Percentiles rank a stretch among this genome's conserved stretches.
These are phyloP conservation scores for Hibiscus syriacus DNA, from an alignment of 345 rosid species.

Conservation along the genomic window DNA sequence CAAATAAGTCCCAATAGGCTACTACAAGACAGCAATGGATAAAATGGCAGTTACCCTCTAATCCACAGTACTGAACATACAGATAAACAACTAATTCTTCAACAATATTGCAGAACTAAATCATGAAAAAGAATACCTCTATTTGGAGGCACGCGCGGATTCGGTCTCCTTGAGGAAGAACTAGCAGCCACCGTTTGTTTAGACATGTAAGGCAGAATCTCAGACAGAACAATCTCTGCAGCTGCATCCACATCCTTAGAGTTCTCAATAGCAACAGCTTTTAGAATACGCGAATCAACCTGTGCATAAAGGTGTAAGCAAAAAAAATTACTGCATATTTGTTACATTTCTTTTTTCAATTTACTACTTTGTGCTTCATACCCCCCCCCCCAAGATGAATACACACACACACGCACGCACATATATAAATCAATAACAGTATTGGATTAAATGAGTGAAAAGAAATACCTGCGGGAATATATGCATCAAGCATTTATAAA, in stretches of 20 bases:
- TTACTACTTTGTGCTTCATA: too few species aligned
- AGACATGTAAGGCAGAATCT: constrained; percentile 54
- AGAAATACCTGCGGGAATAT: constrained; percentile 63
- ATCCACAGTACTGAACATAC: not conserved
- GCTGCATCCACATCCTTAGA: constrained; percentile 60
- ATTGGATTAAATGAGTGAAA: not conserved
- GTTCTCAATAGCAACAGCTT: constrained; percentile 88
- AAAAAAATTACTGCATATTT: not conserved
- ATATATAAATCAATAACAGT: not conserved
- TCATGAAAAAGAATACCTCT: constrained; percentile 28
- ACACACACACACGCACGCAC: not conserved
- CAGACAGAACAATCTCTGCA: constrained; percentile 61
- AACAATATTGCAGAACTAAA: not conserved
- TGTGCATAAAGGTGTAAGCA: not conserved
- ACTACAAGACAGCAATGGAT: too few species aligned
- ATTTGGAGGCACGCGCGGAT: constrained; percentile 1
- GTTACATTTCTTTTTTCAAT: too few species aligned
- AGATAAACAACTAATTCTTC: not conserved
- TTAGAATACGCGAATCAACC: constrained; percentile 19
- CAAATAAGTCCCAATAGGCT: too few species aligned
- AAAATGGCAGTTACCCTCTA: not conserved
- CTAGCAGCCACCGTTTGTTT: constrained; percentile 10
- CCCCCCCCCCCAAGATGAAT: too few species aligned
- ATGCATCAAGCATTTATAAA: constrained; percentile 49
- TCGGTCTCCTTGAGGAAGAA: constrained; percentile 4